phyloP scores from a whole-genome alignment of 257 asterid genomes.

The Thymus quinquecostatus region DNA sequence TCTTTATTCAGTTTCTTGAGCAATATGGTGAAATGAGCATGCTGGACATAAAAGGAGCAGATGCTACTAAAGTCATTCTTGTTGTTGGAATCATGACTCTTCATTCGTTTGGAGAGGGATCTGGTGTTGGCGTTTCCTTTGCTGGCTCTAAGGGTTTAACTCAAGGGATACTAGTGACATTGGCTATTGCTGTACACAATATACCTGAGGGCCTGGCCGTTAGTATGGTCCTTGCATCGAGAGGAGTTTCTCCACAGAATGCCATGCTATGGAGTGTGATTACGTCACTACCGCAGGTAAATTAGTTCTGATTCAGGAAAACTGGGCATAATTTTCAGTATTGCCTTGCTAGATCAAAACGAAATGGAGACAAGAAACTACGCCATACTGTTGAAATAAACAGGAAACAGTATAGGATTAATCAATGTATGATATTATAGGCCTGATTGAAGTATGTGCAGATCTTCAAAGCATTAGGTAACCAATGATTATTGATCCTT shows the following conservation, averaged over 20 bases:
- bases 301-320: conserved; percentile 1
- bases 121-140: conserved; percentile 99
- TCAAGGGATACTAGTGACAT: conserved; percentile 89
- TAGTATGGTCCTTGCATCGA: conserved; percentile 96
- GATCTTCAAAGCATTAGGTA: neutral
- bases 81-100: conserved; percentile 99
- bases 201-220: conserved; percentile 99
- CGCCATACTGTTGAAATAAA: neutral
- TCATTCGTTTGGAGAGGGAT: conserved; percentile 99
- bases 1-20: conserved; percentile 68
- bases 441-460: neutral
- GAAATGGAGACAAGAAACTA: conserved; percentile 8
- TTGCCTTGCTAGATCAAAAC: conserved; percentile 15
- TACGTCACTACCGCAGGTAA: conserved; percentile 96
- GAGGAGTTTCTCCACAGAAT: conserved; percentile 96
- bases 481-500: neutral
- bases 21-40: conserved; percentile 97
- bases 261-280: conserved; percentile 97
- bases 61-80: conserved; percentile 90
- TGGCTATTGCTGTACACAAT: conserved; percentile 99
- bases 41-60: conserved; percentile 99
- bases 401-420: neutral
- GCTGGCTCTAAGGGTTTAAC: conserved; percentile 97
- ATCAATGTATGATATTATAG: too few species aligned
- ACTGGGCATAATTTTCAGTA: neutral